These are phyloP conservation scores for Cystobasidium pallidum DNA, from an alignment of 1,284 basidiomycete genomes.

Conservation along the genomic window DNA sequence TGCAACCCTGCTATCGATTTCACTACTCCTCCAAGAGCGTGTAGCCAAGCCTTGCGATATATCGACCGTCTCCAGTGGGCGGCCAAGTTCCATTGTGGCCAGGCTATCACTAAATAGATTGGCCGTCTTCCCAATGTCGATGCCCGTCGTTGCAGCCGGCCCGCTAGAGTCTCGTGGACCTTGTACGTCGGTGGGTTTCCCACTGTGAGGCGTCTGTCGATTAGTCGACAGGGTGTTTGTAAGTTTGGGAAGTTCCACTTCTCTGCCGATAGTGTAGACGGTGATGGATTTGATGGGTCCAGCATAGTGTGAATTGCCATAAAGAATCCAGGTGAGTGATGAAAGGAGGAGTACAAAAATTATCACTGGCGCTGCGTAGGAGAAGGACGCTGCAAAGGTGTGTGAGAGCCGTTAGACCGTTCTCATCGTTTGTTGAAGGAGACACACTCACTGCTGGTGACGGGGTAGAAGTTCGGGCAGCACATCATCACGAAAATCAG, in stretches of 20 bases:
- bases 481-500: slow-evolving; percentile 50
- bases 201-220: slow-evolving; percentile 20
- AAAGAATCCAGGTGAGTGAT: slow-evolving; percentile 50
- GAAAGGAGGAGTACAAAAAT: slow-evolving; percentile 46
- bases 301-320: slow-evolving; percentile 51
- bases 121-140: slow-evolving; percentile 45
- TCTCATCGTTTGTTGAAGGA: neutral
- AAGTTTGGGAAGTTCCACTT: slow-evolving; percentile 39
- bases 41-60: slow-evolving; percentile 9
- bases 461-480: slow-evolving; percentile 49
- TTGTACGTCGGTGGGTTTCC: slow-evolving; percentile 8
- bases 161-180: neutral
- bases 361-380: slow-evolving; percentile 49
- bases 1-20: neutral
- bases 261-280: slow-evolving; percentile 36
- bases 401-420: neutral
- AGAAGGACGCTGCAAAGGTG: slow-evolving; percentile 45
- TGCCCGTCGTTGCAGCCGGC: slow-evolving; percentile 12
- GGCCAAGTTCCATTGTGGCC: neutral
- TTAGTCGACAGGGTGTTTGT: neutral
- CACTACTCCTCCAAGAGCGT: slow-evolving; percentile 1
- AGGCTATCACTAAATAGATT: slow-evolving; percentile 39
- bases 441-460: slow-evolving; percentile 46
- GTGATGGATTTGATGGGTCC: slow-evolving; percentile 52
- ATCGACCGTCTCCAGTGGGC: slow-evolving; percentile 13